Evolutionary conservation across 2,329 filamentous ascomycete genomes (phyloP).

Genomic region (Colletotrichum camelliae): DNA sequence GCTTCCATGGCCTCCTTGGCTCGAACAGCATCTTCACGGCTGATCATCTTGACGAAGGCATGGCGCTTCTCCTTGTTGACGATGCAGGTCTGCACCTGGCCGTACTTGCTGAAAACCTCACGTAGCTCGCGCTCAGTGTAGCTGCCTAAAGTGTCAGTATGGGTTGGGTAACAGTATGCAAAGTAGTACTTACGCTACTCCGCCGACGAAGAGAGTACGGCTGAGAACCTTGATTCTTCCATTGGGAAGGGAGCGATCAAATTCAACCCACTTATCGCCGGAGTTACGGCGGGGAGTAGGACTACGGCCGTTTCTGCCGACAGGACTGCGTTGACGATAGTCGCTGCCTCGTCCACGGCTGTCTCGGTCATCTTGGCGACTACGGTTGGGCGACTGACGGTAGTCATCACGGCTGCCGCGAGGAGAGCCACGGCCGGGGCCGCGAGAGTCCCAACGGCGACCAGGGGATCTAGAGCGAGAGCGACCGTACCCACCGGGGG

Average conservation of each 20-base stretch:
- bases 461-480: conserved; percentile 83
- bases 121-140: conserved; percentile 84
- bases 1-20: conserved; percentile 91
- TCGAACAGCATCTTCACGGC: conserved; percentile 79
- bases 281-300: conserved; percentile 53
- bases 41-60: conserved; percentile 98
- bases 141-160: conserved; percentile 45
- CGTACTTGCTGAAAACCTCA: conserved; percentile 79
- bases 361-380: conserved; percentile 59
- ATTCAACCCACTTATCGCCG: conserved; percentile 75
- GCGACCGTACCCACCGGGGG: conserved; percentile 65
- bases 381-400: conserved; percentile 69
- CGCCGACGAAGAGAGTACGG: conserved; percentile 94
- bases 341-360: conserved; percentile 62
- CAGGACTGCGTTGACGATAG: conserved; percentile 89
- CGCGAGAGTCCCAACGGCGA: conserved; percentile 67
- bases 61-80: conserved; percentile 98
- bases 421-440: conserved; percentile 61
- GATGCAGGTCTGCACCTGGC: conserved; percentile 94
- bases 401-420: conserved; percentile 69
- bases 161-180: neutral
- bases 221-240: conserved; percentile 92
- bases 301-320: conserved; percentile 67
- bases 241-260: conserved; percentile 74
- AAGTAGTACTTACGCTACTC: conserved; percentile 76